A percentile compares a stretch with the other conserved stretches of the same genome.
Conservation (phyloP, 306 rosid species). For the Carpinus viminea region DNA sequence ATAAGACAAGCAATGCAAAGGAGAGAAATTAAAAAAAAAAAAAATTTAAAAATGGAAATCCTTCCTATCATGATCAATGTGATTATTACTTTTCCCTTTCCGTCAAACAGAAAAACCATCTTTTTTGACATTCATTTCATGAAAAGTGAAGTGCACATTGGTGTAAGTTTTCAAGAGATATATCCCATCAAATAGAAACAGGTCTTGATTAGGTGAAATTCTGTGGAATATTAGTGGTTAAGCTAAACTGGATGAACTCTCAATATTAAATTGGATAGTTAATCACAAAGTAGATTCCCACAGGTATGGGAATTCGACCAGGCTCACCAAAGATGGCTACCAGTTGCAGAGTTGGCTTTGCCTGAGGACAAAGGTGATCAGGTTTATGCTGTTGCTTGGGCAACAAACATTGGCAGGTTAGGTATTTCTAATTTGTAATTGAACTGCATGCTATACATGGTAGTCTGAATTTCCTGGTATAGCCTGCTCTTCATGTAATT, state of each 20-base stretch:
- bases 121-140: too few species aligned
- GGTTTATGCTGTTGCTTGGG: constrained; percentile 87
- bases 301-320: constrained; percentile 96
- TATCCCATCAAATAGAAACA: background rate
- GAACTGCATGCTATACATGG: background rate
- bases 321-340: constrained; percentile 98
- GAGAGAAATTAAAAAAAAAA: background rate
- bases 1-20: background rate
- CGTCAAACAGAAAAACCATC: background rate
- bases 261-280: background rate
- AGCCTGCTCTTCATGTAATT: constrained; percentile 4
- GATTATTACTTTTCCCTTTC: background rate
- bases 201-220: background rate
- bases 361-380: constrained; percentile 63
- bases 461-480: constrained; percentile 3
- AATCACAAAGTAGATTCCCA: constrained; percentile 6
- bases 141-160: background rate
- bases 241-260: constrained; percentile 1
- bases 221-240: background rate
- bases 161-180: background rate
- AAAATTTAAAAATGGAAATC: background rate
- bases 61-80: background rate
- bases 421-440: constrained; percentile 19
- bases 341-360: constrained; percentile 84
- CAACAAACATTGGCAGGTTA: constrained; percentile 94